A percentile compares a stretch with the other conserved stretches of the same genome.
These are phyloP conservation scores for Lactarius deliciosus DNA, from an alignment of 768 basidiomycete genomes.

Conservation along the genomic window DNA sequence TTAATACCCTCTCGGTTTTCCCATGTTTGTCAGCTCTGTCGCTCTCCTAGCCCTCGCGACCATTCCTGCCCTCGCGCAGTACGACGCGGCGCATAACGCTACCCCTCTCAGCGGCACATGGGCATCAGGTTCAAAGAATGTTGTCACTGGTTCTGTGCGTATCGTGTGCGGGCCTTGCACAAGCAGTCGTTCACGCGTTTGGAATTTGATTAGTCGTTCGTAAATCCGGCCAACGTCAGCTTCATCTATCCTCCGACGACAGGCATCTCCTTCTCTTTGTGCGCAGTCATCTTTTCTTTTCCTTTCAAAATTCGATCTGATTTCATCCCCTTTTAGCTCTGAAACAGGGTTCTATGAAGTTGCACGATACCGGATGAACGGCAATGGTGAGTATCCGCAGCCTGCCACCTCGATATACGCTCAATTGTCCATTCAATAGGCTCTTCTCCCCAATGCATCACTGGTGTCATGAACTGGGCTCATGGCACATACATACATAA, in stretches of 20 bases:
- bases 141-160: constrained; percentile 82
- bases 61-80: constrained; percentile 33
- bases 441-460: constrained; percentile 83
- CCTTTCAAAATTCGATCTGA: background rate
- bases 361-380: constrained; percentile 83
- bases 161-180: background rate
- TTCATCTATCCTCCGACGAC: constrained; percentile 86
- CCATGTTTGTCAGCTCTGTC: constrained; percentile 21
- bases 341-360: constrained; percentile 80
- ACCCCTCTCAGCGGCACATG: constrained; percentile 80
- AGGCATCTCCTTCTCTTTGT: constrained; percentile 91
- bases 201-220: constrained; percentile 61
- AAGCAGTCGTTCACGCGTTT: background rate
- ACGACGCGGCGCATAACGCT: constrained; percentile 56
- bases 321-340: constrained; percentile 46
- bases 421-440: constrained; percentile 43
- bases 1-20: background rate
- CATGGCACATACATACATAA: constrained; percentile 76
- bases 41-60: constrained; percentile 31
- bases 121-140: constrained; percentile 74
- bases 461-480: constrained; percentile 83
- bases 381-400: constrained; percentile 65
- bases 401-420: background rate
- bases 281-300: constrained; percentile 36
- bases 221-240: constrained; percentile 74